Evolutionary conservation across 495 filamentous ascomycete genomes (phyloP).

Genomic region (Hyaloscypha variabilis): DNA sequence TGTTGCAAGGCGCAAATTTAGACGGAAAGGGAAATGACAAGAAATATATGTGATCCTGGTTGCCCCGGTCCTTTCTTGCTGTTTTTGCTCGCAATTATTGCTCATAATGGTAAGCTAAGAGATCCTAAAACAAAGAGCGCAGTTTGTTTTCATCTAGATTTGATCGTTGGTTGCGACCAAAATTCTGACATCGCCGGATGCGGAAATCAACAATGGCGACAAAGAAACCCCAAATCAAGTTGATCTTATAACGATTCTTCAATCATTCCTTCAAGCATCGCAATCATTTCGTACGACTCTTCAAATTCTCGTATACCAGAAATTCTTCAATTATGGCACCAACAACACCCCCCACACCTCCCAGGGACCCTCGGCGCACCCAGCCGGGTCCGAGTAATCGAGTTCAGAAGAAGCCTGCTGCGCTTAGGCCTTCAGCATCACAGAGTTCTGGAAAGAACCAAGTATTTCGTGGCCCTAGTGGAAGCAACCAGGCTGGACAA

Average conservation of each 20-base stretch:
- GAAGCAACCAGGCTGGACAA: neutral
- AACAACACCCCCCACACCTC: neutral
- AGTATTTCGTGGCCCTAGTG: neutral
- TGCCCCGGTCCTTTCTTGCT: neutral
- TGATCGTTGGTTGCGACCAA: neutral
- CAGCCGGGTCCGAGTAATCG: neutral
- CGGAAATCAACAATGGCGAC: neutral
- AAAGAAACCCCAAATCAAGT: neutral
- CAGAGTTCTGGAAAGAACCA: neutral
- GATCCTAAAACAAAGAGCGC: neutral
- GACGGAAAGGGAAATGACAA: constrained; percentile 2
- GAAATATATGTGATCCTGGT: neutral
- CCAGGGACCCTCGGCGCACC: neutral
- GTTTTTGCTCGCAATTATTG: neutral
- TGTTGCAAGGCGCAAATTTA: constrained; percentile 5
- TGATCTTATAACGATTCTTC: too few species aligned
- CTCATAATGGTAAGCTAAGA: neutral
- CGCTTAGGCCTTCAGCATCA: neutral
- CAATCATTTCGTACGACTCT: too few species aligned
- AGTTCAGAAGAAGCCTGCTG: neutral
- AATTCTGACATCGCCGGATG: neutral
- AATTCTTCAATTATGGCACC: neutral
- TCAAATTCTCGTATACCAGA: too few species aligned
- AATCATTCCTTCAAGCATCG: too few species aligned
- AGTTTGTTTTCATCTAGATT: neutral